These are phyloP conservation scores for Pascua sp. DNA, from an alignment of 1,284 basidiomycete genomes.

Conservation along the genomic window DNA sequence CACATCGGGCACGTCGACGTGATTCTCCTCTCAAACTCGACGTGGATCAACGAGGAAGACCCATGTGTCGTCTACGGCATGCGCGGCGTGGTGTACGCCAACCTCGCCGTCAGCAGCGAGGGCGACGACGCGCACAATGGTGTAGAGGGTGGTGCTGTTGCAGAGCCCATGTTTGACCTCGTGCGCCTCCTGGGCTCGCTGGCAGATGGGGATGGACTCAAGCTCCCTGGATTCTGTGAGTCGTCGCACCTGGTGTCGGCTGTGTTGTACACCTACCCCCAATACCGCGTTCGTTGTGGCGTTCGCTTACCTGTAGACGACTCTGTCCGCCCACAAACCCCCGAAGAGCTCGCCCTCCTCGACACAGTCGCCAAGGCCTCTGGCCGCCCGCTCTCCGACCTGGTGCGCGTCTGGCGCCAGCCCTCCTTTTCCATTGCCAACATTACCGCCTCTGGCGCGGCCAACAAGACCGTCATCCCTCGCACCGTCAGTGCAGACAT, in stretches of 20 bases:
- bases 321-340: constrained; percentile 62
- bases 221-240: constrained; percentile 82
- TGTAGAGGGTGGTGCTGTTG: constrained; percentile 81
- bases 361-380: constrained; percentile 62
- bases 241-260: constrained; percentile 12
- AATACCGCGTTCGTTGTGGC: not conserved
- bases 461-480: constrained; percentile 72
- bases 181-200: constrained; percentile 75
- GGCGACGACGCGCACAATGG: constrained; percentile 55
- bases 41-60: constrained; percentile 91
- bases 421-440: constrained; percentile 46
- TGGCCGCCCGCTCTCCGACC: constrained; percentile 61
- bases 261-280: no score
- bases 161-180: constrained; percentile 92
- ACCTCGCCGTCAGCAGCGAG: constrained; percentile 60
- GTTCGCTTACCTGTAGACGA: constrained; percentile 59
- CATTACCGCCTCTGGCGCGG: constrained; percentile 33
- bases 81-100: constrained; percentile 71
- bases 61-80: constrained; percentile 95
- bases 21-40: constrained; percentile 83
- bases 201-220: constrained; percentile 60
- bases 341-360: constrained; percentile 66
- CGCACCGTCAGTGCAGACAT: constrained; percentile 72
- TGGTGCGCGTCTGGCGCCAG: constrained; percentile 69
- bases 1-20: constrained; percentile 78